Evolutionary conservation across 2,329 filamentous ascomycete species (phyloP).

Genomic region (Leptodontidium sp.): DNA sequence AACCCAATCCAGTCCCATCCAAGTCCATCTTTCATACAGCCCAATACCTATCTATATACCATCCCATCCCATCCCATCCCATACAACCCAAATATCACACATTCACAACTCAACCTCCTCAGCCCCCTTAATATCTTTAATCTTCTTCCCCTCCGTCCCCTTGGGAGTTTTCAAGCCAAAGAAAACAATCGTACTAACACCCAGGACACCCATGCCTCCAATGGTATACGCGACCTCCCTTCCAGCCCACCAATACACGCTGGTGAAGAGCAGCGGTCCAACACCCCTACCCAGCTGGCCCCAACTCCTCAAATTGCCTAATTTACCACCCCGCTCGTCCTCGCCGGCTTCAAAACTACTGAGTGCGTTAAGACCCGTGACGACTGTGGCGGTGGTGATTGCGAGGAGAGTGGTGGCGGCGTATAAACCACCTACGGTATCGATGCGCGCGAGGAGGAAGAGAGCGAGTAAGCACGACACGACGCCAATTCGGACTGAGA

Average conservation of each 20-base stretch:
- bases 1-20: neutral
- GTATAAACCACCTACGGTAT: conserved; percentile 76
- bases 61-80: neutral
- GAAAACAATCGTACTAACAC: conserved; percentile 76
- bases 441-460: conserved; percentile 75
- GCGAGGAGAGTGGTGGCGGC: conserved; percentile 84
- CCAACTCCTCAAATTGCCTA: conserved; percentile 82
- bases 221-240: conserved; percentile 83
- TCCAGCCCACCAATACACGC: conserved; percentile 98
- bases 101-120: conserved; percentile 35
- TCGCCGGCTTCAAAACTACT: conserved; percentile 88
- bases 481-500: conserved; percentile 82
- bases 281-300: conserved; percentile 89
- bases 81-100: neutral
- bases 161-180: conserved; percentile 64
- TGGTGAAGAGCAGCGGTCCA: conserved; percentile 90
- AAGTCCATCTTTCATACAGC: too few relatives aligned
- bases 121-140: conserved; percentile 36
- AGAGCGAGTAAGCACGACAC: conserved; percentile 82
- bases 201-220: conserved; percentile 81
- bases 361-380: conserved; percentile 90
- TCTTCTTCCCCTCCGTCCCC: conserved; percentile 41
- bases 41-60: conserved; percentile 1
- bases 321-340: conserved; percentile 82
- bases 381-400: conserved; percentile 91